Evolutionary conservation across 352 stramenopile genomes (phyloP).

Genomic region (Phytopythium helicoides): DNA sequence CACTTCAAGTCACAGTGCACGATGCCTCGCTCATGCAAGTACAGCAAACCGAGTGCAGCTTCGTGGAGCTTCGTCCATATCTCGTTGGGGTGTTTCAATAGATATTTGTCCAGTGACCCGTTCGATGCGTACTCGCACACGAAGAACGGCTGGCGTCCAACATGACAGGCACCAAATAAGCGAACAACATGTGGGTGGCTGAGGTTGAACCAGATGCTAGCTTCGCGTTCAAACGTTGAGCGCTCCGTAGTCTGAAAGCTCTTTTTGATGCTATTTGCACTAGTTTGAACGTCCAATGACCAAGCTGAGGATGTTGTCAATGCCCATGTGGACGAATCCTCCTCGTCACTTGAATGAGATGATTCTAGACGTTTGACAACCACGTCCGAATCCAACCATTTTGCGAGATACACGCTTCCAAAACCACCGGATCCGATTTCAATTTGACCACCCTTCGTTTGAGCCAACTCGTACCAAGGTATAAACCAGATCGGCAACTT

Average conservation of each 20-base stretch:
- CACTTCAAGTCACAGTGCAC: not conserved
- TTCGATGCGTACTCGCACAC: not conserved
- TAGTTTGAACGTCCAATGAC: not conserved
- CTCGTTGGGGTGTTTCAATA: not conserved
- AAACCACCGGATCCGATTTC: not conserved
- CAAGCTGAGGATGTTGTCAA: not conserved
- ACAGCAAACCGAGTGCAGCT: not conserved
- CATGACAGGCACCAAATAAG: constrained; percentile 22
- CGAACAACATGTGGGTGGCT: constrained; percentile 30
- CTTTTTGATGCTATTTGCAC: not conserved
- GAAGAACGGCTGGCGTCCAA: no score
- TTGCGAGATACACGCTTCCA: not conserved
- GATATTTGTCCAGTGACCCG: not conserved
- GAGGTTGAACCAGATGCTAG: constrained; percentile 27
- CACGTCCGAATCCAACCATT: constrained; percentile 1
- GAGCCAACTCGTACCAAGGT: not conserved
- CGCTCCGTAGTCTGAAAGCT: constrained; percentile 7
- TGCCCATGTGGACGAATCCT: no score
- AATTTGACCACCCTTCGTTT: not conserved
- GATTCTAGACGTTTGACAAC: not conserved
- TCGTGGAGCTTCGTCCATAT: not conserved
- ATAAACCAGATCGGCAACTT: not conserved
- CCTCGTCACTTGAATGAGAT: no score
- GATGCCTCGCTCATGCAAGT: not conserved
- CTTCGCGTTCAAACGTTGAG: constrained; percentile 17